phyloP scores from a whole-genome alignment of 306 rosid genomes.

The Prosopis cineraria region DNA sequence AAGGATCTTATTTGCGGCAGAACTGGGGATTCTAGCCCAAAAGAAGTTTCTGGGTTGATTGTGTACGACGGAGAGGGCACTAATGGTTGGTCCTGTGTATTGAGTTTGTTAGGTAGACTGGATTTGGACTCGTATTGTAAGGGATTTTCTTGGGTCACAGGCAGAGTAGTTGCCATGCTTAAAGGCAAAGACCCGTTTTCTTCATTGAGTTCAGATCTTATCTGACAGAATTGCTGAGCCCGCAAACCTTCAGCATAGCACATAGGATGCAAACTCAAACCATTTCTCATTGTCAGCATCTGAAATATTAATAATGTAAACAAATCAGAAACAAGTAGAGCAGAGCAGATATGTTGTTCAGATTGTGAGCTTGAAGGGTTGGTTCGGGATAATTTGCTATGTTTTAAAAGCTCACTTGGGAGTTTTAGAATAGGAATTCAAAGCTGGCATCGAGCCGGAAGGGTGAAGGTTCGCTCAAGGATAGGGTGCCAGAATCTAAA shows the following conservation, averaged over 20 bases:
- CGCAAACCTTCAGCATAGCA: conserved; percentile 65
- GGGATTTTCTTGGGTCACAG: conserved; percentile 57
- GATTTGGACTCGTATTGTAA: conserved; percentile 45
- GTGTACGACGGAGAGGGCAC: conserved; percentile 51
- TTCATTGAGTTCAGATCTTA: conserved; percentile 56
- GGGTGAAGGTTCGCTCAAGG: not conserved
- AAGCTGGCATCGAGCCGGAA: not conserved
- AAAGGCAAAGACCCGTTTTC: conserved; percentile 56
- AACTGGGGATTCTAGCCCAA: conserved; percentile 51
- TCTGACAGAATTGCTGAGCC: conserved; percentile 57
- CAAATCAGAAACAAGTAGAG: not conserved
- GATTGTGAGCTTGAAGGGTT: not conserved
- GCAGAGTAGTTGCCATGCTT: conserved; percentile 48
- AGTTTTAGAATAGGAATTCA: not conserved
- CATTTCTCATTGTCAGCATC: conserved; percentile 93
- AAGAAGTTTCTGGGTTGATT: conserved; percentile 50
- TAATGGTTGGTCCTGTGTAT: conserved; percentile 45
- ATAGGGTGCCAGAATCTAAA: not conserved
- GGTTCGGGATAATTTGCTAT: not conserved
- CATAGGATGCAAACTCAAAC: conserved; percentile 79
- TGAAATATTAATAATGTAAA: conserved; percentile 42
- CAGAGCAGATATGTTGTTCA: not conserved
- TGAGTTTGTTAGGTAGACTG: conserved; percentile 43
- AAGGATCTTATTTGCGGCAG: conserved; percentile 53
- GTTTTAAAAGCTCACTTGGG: not conserved